Conservation (phyloP, 2,329 filamentous ascomycete species). For the Paradendryphiella salina region DNA sequence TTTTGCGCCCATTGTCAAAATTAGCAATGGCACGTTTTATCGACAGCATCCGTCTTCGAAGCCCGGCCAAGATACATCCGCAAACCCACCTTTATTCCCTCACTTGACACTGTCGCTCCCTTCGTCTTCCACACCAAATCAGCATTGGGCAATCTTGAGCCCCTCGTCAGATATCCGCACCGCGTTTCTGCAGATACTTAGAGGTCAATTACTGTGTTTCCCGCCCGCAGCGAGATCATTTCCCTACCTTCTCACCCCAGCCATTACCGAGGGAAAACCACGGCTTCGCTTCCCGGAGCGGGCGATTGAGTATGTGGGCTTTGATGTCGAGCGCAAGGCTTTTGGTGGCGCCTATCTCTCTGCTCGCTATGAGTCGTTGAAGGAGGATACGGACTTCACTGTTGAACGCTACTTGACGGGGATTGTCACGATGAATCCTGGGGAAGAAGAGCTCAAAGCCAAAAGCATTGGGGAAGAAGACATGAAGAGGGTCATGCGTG, state of each 20-base stretch:
- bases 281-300: conserved; percentile 62
- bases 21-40: conserved; percentile 76
- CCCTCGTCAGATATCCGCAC: conserved; percentile 79
- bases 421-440: conserved; percentile 79
- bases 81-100: conserved; percentile 74
- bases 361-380: conserved; percentile 83
- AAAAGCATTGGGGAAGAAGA: conserved; percentile 52
- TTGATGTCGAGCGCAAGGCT: conserved; percentile 70
- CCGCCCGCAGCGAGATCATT: conserved; percentile 77
- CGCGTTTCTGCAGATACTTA: conserved; percentile 76
- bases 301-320: conserved; percentile 88
- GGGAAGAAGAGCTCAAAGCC: conserved; percentile 53
- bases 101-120: conserved; percentile 71
- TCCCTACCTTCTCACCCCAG: conserved; percentile 71
- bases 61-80: conserved; percentile 48
- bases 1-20: conserved; percentile 38
- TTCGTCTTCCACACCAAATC: conserved; percentile 53
- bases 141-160: conserved; percentile 84
- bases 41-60: conserved; percentile 64
- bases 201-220: conserved; percentile 73
- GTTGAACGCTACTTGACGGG: conserved; percentile 79
- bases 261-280: conserved; percentile 57
- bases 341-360: conserved; percentile 74
- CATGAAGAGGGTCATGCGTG: conserved; percentile 66
- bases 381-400: conserved; percentile 86